A percentile compares a stretch with the other conserved stretches of the same genome.
These are phyloP conservation scores for Pulveroboletus sp. DNA, from an alignment of 768 basidiomycete genomes.

Conservation along the genomic window DNA sequence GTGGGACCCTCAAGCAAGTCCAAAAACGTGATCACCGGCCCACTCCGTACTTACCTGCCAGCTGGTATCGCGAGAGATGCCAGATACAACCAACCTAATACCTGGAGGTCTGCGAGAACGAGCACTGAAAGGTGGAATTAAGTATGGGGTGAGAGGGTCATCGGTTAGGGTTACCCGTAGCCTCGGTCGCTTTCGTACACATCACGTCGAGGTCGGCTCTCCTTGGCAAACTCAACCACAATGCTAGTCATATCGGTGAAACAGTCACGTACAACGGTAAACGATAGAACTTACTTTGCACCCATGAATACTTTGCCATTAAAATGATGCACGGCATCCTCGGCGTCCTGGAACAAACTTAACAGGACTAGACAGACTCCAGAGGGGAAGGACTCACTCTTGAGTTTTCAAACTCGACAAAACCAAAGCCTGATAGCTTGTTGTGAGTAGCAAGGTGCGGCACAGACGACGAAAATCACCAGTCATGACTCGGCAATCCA, in stretches of 20 bases:
- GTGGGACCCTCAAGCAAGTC: slow-evolving; percentile 19
- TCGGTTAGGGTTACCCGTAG: slow-evolving; percentile 43
- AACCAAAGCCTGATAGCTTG: slow-evolving; percentile 72
- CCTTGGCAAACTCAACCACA: slow-evolving; percentile 94
- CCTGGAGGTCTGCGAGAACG: slow-evolving; percentile 77
- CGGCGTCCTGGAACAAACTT: slow-evolving; percentile 67
- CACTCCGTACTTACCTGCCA: slow-evolving; percentile 83
- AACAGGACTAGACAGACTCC: slow-evolving; percentile 3
- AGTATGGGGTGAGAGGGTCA: slow-evolving; percentile 5
- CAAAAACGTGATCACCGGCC: neutral
- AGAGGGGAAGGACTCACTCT: slow-evolving; percentile 41
- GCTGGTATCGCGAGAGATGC: slow-evolving; percentile 90
- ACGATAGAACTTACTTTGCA: slow-evolving; percentile 41
- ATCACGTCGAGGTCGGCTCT: slow-evolving; percentile 81
- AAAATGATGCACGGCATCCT: slow-evolving; percentile 84
- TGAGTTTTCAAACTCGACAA: slow-evolving; percentile 90
- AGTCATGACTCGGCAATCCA: slow-evolving; percentile 93
- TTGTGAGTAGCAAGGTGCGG: slow-evolving; percentile 11
- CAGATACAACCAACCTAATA: slow-evolving; percentile 78
- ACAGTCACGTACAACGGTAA: neutral
- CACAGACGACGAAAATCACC: slow-evolving; percentile 44
- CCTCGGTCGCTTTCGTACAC: slow-evolving; percentile 54
- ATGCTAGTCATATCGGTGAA: slow-evolving; percentile 48
- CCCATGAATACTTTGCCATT: slow-evolving; percentile 91
- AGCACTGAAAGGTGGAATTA: slow-evolving; percentile 37